Evolutionary conservation across 345 rosid genomes (phyloP), one percentile per base, ranked within the genome.

Genomic region (Citrus sp.): DNA sequence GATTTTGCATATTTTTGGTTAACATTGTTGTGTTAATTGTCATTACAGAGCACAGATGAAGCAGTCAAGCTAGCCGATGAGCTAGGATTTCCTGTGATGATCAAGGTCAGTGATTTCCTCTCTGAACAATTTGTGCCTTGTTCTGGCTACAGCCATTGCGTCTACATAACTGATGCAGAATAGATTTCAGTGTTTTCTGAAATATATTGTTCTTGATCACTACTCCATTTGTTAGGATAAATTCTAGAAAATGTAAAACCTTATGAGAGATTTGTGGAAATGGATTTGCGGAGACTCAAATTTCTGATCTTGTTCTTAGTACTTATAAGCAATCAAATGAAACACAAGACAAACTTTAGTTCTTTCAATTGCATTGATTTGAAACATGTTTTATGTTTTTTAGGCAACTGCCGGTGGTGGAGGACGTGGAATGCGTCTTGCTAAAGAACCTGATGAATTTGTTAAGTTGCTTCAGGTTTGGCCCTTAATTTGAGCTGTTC

Each of bases 351-450:
- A 1, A 13, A 49, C 38, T 42, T 74, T 27, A 12, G 49, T 6
- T 78, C 35, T 69, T 68, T 75, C 40, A 70, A 55, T 34, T 58
- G 32, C 40, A 21, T 49, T 24, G 60, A 67, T 28, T 60, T 66
- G 13, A 65, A 54, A 67, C 59, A 38, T 21, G 32, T 37, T 68
- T 74, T 81, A 24, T 78, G 72, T 64, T 76, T 79, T 83, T 25
- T 75, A 93, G 99, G 99, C 99, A 85, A 95, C 98, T 70, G 97
- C 99, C 22, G 97, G 99, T 86, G 99, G 99, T 86, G 99, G 98
- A 77, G 97, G 99, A 66, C 94, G 97, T 85, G 99, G 99, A 79
- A 95, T 95, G 98, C 98, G 98, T 75, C 97, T 95, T 74, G 98
- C 98, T 67, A 95, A 92, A 80, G 97, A 90, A 82, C 98, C 98